Evolutionary conservation across 192 early-diverging fungal genomes (phyloP).

Genomic region (Cetraspora pellucida): DNA sequence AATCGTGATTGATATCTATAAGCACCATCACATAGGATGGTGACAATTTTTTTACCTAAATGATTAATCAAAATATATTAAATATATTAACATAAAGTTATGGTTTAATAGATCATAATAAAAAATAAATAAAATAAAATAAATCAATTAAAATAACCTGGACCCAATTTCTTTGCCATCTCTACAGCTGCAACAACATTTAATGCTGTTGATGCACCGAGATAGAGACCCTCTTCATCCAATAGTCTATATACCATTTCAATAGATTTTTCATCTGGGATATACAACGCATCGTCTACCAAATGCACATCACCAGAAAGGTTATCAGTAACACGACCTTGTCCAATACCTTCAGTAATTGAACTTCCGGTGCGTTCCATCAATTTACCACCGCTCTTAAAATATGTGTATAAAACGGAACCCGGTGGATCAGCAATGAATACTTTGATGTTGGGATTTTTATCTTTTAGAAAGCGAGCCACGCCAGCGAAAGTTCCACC

Average conservation of each 20-base stretch:
- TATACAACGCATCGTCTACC: slow-evolving; percentile 81
- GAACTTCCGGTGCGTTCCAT: slow-evolving; percentile 78
- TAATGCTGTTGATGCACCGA: slow-evolving; percentile 89
- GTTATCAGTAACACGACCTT: slow-evolving; percentile 92
- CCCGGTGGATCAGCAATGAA: slow-evolving; percentile 93
- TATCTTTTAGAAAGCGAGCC: slow-evolving; percentile 79
- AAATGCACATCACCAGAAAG: slow-evolving; percentile 76
- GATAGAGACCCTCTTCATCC: slow-evolving; percentile 92
- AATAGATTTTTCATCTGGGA: slow-evolving; percentile 81
- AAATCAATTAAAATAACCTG: slow-evolving; percentile 47
- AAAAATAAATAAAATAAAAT: background rate
- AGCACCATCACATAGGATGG: slow-evolving; percentile 89
- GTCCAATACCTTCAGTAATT: slow-evolving; percentile 95
- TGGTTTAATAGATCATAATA: background rate
- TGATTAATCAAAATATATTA: background rate
- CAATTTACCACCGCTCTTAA: slow-evolving; percentile 68
- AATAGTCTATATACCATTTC: slow-evolving; percentile 87
- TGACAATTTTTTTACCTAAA: slow-evolving; percentile 72
- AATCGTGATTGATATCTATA: slow-evolving; percentile 81
- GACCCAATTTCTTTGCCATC: slow-evolving; percentile 84
- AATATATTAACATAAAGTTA: background rate
- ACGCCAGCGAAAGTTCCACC: slow-evolving; percentile 90
- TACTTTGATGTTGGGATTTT: slow-evolving; percentile 70
- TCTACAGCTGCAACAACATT: slow-evolving; percentile 92
- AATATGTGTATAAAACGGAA: slow-evolving; percentile 85